A percentile compares a stretch with the other conserved stretches of the same genome.
Evolutionary conservation across 305 asterid species (phyloP).

Genomic region (Rubia peregrina): DNA sequence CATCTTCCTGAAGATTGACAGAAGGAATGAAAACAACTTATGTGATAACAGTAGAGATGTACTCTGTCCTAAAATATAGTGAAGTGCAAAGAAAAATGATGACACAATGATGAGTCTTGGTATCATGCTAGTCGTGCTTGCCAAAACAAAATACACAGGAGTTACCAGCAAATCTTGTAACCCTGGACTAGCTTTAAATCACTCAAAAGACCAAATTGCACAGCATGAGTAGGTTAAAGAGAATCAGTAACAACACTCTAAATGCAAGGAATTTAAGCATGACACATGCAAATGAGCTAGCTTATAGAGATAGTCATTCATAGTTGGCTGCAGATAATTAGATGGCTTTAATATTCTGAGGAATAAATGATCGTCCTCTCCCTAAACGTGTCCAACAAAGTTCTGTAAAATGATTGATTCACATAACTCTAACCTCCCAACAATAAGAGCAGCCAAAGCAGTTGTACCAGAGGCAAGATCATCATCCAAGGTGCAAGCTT

Average conservation of each 20-base stretch:
- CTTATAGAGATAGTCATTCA: background rate
- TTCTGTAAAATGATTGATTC: conserved; percentile 3
- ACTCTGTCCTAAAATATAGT: background rate
- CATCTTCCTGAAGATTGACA: background rate
- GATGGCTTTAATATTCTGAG: background rate
- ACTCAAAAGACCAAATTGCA: background rate
- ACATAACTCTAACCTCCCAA: conserved; percentile 60
- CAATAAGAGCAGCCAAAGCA: conserved; percentile 79
- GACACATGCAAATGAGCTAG: background rate
- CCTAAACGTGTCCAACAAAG: background rate
- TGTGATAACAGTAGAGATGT: too few relatives aligned
- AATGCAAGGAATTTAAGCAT: background rate
- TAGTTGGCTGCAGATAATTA: background rate
- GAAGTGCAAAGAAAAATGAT: background rate
- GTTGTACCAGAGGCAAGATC: conserved; percentile 99
- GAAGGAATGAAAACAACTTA: background rate
- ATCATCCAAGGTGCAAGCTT: conserved; percentile 73
- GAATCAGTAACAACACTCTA: background rate
- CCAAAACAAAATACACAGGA: background rate
- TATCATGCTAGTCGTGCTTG: background rate
- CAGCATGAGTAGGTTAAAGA: background rate
- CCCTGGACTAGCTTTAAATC: background rate
- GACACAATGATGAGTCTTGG: background rate
- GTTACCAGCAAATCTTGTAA: background rate
- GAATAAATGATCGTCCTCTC: background rate